Base-by-base conservation (phyloP, 176 grass and related monocot species). In the Aegilops tauschii region DNA sequence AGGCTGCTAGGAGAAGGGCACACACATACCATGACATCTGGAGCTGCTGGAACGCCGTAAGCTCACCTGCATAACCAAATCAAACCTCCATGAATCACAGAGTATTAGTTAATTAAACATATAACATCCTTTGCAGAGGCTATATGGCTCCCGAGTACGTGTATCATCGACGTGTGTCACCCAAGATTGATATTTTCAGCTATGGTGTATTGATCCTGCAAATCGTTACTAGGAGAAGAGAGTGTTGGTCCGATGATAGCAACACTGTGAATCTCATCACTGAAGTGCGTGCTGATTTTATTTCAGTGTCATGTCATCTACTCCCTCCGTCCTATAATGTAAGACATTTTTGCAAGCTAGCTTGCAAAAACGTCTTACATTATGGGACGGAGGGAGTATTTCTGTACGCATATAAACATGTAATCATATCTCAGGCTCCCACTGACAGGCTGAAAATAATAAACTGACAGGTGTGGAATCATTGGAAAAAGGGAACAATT, bases 161-260 rank as follows among this genome's bases (percentile, higher is more conserved):
- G 36, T 37, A 12, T 39, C 9, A 40, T 12, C 1, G 20, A 12
- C 4, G 18, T 39, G 68, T 71, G 68, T 71, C 68, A 39, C 68
- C 68, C 18, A 71, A 71, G 68, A 71, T 71, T 6, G 68, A 71
- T 12, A 40, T 71, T 71, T 71, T 71, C 68, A 71, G 68, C 68
- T 71, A 71, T 0, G 68, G 68, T 39, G 20, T 40, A 71, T 3
- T 71, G 9, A 2, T 71, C 68, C 35, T 71, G 18, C 68, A 71
- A 71, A 71, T 71, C 4, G 9, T 71, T 71, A 71, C 20, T n/a
- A 40, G 10, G 35, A 71, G 68, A 71, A 39, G 2, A 10, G 9
- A 71, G 35, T 71, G 68, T 0, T 40, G 34, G 35, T 71, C 68
- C 12, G 68, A 21, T 71, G 68, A 71, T 39, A 5, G 0, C 68